A percentile compares a stretch with the other conserved stretches of the same genome.
Evolutionary conservation across 106 monocot genomes (phyloP).

Genomic region (Vanilla planifolia): DNA sequence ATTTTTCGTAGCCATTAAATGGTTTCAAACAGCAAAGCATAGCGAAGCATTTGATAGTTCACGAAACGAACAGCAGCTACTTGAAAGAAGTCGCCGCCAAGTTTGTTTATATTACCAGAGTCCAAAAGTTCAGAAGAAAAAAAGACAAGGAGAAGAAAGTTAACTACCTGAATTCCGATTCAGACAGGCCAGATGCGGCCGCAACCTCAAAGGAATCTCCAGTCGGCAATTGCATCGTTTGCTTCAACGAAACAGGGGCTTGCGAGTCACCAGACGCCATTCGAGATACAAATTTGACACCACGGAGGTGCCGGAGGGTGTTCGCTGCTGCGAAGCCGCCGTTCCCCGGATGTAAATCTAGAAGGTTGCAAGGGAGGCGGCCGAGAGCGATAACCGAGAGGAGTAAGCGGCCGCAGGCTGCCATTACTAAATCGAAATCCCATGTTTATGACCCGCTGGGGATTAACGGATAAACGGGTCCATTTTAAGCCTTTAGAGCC

Average conservation of each 20-base stretch:
- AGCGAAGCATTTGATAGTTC: background rate
- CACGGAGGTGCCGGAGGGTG: background rate
- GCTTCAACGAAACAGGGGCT: background rate
- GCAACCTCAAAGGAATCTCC: constrained; percentile 29
- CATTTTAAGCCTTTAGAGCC: too few relatives aligned
- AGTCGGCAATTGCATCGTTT: constrained; percentile 20
- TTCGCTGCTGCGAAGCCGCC: background rate
- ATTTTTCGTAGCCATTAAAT: background rate
- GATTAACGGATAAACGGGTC: too few relatives aligned
- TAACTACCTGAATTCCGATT: constrained; percentile 47
- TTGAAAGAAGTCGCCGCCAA: background rate
- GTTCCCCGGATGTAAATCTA: background rate
- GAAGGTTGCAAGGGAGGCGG: background rate
- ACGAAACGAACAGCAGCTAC: background rate
- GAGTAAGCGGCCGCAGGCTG: background rate
- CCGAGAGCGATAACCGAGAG: background rate
- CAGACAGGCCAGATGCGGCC: constrained; percentile 37
- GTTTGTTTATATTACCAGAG: background rate
- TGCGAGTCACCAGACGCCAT: constrained; percentile 27
- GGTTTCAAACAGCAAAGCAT: background rate
- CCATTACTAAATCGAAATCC: too few relatives aligned
- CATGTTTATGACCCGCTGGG: too few relatives aligned
- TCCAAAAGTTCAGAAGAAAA: background rate
- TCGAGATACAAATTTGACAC: background rate
- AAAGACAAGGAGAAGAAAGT: background rate